Evolutionary conservation across 1,284 basidiomycete genomes (phyloP), one percentile per base, ranked within the genome.

Genomic region (Cryptococcus deneoformans): DNA sequence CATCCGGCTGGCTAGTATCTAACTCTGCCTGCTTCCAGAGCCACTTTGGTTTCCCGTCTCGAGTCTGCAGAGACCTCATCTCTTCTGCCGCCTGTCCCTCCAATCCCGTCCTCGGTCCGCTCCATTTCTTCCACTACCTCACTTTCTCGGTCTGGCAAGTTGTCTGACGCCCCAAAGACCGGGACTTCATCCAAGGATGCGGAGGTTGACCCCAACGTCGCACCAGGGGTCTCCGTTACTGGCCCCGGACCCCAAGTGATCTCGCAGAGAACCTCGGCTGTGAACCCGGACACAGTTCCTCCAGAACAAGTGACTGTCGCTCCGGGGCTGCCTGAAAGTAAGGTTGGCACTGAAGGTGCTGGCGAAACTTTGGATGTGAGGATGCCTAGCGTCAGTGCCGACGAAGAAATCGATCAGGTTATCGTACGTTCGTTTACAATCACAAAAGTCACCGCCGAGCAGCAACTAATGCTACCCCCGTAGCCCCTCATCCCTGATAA

Each of bases 401-500:
- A 60, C 11, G 42, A 52, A 10, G 59, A 62, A 50, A 10, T 57
- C 9, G 58, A 64, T 3, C 72, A 73, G 62, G 57, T 65, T 46
- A 76, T 76, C 50, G 75, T 76, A 57, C 29, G 29, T 29, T 29
- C 29, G 20, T 29, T 29, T 29, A 29, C 29, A 29, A 29, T 29
- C 29, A 5, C 29, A 29, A 29, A 29, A 29, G 29, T 29, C 29
- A 29, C 3, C 29, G 29, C 5, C 29, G 29, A 29, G 29, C 29
- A 29, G 46, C 8, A 29, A 29, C 20, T 46, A 11, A 29, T n/a
- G n/a, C 1, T 16, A 47, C 10, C 20, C 48, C 8, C 24, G 11
- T 59, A 78, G 77, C 77, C 77, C 16, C 63, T 72, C 50, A 59
- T 61, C 29, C 74, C 77, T 2, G 70, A 76, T 68, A 75, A 75